These are phyloP conservation scores for Ogataea ramenticola DNA, from an alignment of 805 yeast species.

Conservation along the genomic window DNA sequence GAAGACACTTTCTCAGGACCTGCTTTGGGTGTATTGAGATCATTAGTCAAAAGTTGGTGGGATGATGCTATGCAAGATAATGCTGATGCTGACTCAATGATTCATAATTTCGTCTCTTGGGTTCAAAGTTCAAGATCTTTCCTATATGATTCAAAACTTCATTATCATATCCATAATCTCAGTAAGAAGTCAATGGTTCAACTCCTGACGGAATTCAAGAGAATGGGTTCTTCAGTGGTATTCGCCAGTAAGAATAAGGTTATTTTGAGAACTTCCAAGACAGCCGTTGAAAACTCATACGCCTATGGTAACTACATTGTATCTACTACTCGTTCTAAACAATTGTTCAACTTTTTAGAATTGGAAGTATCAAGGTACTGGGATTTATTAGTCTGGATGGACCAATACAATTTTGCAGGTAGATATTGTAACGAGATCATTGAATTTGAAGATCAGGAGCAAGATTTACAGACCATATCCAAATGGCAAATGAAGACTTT, in stretches of 20 bases:
- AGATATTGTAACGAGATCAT: slow-evolving; percentile 40
- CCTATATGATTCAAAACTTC: slow-evolving; percentile 70
- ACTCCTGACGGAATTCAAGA: slow-evolving; percentile 67
- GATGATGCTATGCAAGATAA: slow-evolving; percentile 70
- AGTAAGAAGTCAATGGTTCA: slow-evolving; percentile 79
- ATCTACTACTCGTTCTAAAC: slow-evolving; percentile 70
- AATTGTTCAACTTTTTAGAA: slow-evolving; percentile 78
- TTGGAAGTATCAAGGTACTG: slow-evolving; percentile 69
- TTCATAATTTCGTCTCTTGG: slow-evolving; percentile 80
- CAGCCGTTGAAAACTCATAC: slow-evolving; percentile 77
- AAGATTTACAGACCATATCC: slow-evolving; percentile 41
- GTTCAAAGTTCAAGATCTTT: slow-evolving; percentile 67
- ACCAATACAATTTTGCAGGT: slow-evolving; percentile 82
- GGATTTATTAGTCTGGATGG: slow-evolving; percentile 97
- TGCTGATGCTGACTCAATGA: slow-evolving; percentile 72
- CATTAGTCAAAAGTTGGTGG: slow-evolving; percentile 88
- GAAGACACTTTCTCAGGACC: slow-evolving; percentile 78
- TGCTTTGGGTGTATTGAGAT: slow-evolving; percentile 62
- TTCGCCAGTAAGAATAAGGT: slow-evolving; percentile 76
- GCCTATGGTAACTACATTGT: slow-evolving; percentile 84
- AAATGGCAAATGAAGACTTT: slow-evolving; percentile 77
- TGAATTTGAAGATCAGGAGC: slow-evolving; percentile 28
- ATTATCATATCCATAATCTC: slow-evolving; percentile 81
- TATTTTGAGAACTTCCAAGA: slow-evolving; percentile 65
- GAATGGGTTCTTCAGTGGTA: slow-evolving; percentile 72